Evolutionary conservation across 2,329 filamentous ascomycete genomes (phyloP).

Genomic region (Aciculosporium take): DNA sequence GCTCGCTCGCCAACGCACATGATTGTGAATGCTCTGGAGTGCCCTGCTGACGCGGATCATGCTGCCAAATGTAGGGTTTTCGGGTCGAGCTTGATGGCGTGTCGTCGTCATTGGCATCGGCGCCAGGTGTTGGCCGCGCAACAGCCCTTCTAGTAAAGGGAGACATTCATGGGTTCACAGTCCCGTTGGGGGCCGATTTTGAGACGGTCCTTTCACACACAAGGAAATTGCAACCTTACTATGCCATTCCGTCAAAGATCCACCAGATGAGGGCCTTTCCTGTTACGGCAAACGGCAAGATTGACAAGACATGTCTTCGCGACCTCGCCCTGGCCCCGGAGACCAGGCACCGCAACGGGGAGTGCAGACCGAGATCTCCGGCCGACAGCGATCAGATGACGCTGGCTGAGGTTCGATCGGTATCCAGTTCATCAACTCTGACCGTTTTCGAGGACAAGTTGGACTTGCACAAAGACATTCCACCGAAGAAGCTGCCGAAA

Average conservation of each 20-base stretch:
- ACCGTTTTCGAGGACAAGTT: constrained; percentile 17
- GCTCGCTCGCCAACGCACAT: too few species aligned
- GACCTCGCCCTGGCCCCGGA: constrained; percentile 15
- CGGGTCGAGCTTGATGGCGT: constrained; percentile 47
- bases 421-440: constrained; percentile 18
- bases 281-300: constrained; percentile 40
- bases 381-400: constrained; percentile 9
- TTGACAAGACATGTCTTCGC: constrained; percentile 34
- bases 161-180: constrained; percentile 36
- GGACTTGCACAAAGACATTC: constrained; percentile 19
- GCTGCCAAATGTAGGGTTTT: constrained; percentile 28
- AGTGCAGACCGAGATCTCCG: background rate
- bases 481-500: constrained; percentile 25
- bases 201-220: constrained; percentile 26
- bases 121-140: constrained; percentile 31
- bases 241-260: constrained; percentile 35
- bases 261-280: constrained; percentile 30
- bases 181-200: constrained; percentile 20
- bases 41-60: background rate
- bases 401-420: constrained; percentile 16
- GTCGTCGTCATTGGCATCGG: constrained; percentile 32
- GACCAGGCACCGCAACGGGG: background rate
- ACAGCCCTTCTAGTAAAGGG: constrained; percentile 32
- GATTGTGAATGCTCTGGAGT: too few species aligned
- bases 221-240: constrained; percentile 34